Base-by-base conservation (phyloP, 179 eudicot genomes). In the Amaranthus tricolor region DNA sequence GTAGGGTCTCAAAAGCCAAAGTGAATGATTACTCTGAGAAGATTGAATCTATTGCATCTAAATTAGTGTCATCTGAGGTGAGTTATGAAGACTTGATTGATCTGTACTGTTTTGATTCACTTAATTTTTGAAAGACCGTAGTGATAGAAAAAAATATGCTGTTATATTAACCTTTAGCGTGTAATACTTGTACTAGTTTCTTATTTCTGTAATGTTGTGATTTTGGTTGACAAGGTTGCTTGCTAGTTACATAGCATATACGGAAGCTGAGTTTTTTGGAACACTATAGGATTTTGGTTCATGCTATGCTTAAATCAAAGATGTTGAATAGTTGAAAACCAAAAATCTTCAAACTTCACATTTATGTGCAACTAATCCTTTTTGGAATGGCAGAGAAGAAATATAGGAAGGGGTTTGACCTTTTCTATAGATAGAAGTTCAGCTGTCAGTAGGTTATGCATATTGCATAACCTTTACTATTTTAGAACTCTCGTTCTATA, bases 1-100 rank as follows among this genome's bases (percentile, higher is more conserved):
- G 66, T 65, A 92, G 97, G 85, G 77, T 89, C 80, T 94, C 94
- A 45, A 90, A 92, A 81, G 92, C 88, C 54, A 87, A 82, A 76
- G 60, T 92, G 80, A 90, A 82, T 84, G 96, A 94, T 21, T 94
- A 94, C 82, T 92, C 93, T 14, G 93, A 89, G 80, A 90, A 89
- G 84, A 87, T 94, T 80, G 96, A 90, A 87, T 84, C 92, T 67
- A 68, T 94, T 80, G 96, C 97, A 62, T 79, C 90, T 60, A 86
- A 78, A 78, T 79, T 89, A 86, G 89, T 74, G 71, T 80, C 79
- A 60, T 84, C 94, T 17, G 77, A 58, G 91, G 98, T 91, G 70
- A 47, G 91, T 83, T 24, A 61, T 56, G 62, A 9, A 16, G 13
- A 21, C 51, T 53, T 21, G 67, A 31, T 55, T 56, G 47, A 60